Percentiles rank a stretch among this genome's conserved stretches.
These are phyloP conservation scores for Phytopythium cucurbitacearum DNA, from an alignment of 352 stramenopile species.

Conservation along the genomic window DNA sequence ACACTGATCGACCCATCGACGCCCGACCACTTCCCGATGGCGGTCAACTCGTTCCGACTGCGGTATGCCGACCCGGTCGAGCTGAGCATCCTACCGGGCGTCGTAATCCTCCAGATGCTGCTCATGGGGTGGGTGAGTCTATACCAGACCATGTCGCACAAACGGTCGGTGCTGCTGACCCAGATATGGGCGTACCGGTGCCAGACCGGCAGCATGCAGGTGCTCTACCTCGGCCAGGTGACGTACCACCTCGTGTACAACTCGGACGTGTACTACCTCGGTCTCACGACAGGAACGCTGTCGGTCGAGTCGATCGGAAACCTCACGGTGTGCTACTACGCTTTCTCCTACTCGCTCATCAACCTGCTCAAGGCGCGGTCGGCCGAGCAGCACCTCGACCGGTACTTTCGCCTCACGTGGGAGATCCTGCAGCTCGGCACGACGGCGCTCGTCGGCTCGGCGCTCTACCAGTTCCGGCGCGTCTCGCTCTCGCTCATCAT, in stretches of 20 bases:
- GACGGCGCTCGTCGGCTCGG: background rate
- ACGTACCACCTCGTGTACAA: constrained; percentile 17
- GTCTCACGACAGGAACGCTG: constrained; percentile 11
- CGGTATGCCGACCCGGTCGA: constrained; percentile 16
- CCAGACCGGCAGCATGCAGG: constrained; percentile 20
- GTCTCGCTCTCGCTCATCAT: constrained; percentile 9
- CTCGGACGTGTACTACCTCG: constrained; percentile 18
- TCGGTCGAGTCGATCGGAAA: constrained; percentile 10
- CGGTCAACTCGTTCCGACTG: constrained; percentile 19
- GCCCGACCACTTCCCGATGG: constrained; percentile 9
- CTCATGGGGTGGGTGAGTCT: constrained; percentile 22
- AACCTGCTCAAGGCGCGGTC: constrained; percentile 11
- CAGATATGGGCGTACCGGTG: constrained; percentile 29
- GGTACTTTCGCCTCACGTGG: constrained; percentile 11
- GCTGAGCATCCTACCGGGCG: constrained; percentile 15
- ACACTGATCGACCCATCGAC: constrained; percentile 5
- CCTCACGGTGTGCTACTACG: constrained; percentile 7
- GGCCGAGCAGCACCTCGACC: constrained; percentile 9
- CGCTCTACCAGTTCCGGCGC: constrained; percentile 2
- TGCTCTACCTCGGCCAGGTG: constrained; percentile 17
- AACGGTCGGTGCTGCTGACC: constrained; percentile 18
- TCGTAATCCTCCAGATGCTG: constrained; percentile 23
- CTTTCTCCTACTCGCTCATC: constrained; percentile 13
- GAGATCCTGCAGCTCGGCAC: constrained; percentile 12
- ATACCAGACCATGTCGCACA: constrained; percentile 27